A percentile compares a stretch with the other conserved stretches of the same genome.
These are phyloP conservation scores for Bryum argenteum DNA, from an alignment of 225 moss, liverwort and hornwort genomes.

Conservation along the genomic window DNA sequence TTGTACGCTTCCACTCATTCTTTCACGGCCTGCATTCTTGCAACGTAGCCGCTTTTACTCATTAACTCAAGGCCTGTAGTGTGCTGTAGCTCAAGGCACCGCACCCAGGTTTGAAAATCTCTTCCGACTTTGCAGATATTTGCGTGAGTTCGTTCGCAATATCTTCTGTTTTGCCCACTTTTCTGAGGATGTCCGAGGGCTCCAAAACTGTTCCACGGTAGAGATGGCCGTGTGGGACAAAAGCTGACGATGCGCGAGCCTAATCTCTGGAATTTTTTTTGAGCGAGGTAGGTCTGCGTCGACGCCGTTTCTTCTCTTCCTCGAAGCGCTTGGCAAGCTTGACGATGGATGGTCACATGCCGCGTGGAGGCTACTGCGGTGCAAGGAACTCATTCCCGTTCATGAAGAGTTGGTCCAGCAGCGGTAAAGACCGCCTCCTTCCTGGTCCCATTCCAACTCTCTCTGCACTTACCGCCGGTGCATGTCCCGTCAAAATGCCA, in stretches of 20 bases:
- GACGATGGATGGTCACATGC: not conserved
- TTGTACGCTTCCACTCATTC: slow-evolving; percentile 52
- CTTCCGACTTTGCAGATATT: not conserved
- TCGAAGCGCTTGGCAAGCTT: slow-evolving; percentile 22
- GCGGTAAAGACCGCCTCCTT: slow-evolving; percentile 61
- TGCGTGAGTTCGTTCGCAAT: not conserved
- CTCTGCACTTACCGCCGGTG: slow-evolving; percentile 46
- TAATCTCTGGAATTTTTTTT: slow-evolving; percentile 12
- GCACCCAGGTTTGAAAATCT: not conserved
- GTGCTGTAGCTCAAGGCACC: slow-evolving; percentile 43
- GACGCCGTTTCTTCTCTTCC: not conserved
- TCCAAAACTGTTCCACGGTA: slow-evolving; percentile 9
- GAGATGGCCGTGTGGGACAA: not conserved
- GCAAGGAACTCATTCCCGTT: slow-evolving; percentile 34
- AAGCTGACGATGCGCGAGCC: not conserved
- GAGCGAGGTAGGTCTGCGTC: slow-evolving; percentile 22
- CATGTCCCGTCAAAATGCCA: slow-evolving; percentile 58
- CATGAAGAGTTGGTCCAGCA: slow-evolving; percentile 75
- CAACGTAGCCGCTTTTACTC: too few relatives aligned
- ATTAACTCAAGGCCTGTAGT: slow-evolving; percentile 16
- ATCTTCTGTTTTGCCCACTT: slow-evolving; percentile 28
- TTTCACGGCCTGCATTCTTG: slow-evolving; percentile 32
- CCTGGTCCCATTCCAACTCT: slow-evolving; percentile 70
- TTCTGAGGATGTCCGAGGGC: slow-evolving; percentile 6
- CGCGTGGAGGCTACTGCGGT: slow-evolving; percentile 27